Base-by-base conservation (phyloP, 1,284 basidiomycete species). In the Ganoderma meredithae region DNA sequence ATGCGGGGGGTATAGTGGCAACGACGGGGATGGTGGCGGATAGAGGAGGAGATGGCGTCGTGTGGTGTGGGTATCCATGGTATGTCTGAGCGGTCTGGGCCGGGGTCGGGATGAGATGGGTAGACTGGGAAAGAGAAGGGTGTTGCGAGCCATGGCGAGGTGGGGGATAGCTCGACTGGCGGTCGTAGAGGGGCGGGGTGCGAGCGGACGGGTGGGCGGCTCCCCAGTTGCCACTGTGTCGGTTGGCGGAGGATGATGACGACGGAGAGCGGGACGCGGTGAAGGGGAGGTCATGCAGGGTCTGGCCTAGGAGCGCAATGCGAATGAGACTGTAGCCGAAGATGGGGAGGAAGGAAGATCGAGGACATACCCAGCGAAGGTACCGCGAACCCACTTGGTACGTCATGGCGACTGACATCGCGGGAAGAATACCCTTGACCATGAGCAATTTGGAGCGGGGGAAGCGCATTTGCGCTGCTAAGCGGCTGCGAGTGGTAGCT, bases 41-140 rank as follows among this genome's bases (percentile, higher is more conserved):
- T 40, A 59, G 65, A 53, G 73, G 66, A 52, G 68, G 66, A 60
- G 65, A 68, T 44, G 71, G 63, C 67, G 69, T 68, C 41, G 44
- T 6, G 33, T 62, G 13, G n/a, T 55, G 7, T 13, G 59, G 41
- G 69, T 70, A 70, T 64, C 64, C 63, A 60, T 73, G 71, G 68
- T 68, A 73, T 43, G 65, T 60, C 62, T 71, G 73, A 36, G 69
- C 71, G 52, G 72, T 71, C 68, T 73, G 75, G 36, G 76, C 73
- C 3, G 75, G 76, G 4, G 74, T 76, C 55, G 74, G 72, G 62
- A 75, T 69, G 56, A 74, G 73, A 40, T 70, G 71, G 6, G 71
- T 72, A 44, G 70, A 69, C 55, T 72, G 71, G 63, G 68, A 68
- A 55, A 70, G 65, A 17, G 73, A 73, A 1, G 68, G 73, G 65